Base-by-base conservation (phyloP, 352 stramenopile species). In the Thalassiosira livingstoniorum region DNA sequence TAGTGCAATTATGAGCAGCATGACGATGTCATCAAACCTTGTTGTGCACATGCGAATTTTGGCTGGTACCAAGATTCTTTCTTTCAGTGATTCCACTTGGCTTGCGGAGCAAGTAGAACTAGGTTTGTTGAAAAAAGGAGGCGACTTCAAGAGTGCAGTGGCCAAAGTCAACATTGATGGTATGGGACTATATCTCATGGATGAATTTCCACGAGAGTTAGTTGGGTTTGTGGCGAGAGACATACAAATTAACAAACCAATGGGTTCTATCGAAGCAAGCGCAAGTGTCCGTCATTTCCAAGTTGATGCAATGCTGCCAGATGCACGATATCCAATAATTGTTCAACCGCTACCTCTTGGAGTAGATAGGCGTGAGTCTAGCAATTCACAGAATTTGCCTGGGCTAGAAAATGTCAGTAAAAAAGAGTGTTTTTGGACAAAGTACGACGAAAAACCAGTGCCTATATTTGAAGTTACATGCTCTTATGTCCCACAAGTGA, bases 251-350 rank as follows among this genome's bases (percentile, higher is more conserved):
- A 45, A 75, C 18, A 92, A 90, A 55, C 73, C 61, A 13, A 74
- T 29, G 63, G 86, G 80, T 31, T 78, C 76, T 29, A 90, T 92
- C 13, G 64, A 88, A 34, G 21, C 67, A 43, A 83, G 29, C 13
- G 32, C 63, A 43, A 77, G 64, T 68, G 45, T 89, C 13, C 66
- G 86, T 25, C 82, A 90, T 51, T 80, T 91, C 70, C 86, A 91
- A 75, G 58, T 90, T 43, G 86, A 91, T 47, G 79, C 79, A 4
- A 91, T 91, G 86, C 62, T 83, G 34, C 65, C 68, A 15, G 67
- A 75, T 58, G 86, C 83, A 25, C 53, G 76, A 25, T 91, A 89
- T 70, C 86, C 86, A 10, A 90, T 90, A n/a, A 86, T 91, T 18
- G 77, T 91, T 53, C 82, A 91, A 54, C 80, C 85, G 43, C 34